Conservation (phyloP, 2,329 filamentous ascomycete species). For the Paramyrothecium roridum region DNA sequence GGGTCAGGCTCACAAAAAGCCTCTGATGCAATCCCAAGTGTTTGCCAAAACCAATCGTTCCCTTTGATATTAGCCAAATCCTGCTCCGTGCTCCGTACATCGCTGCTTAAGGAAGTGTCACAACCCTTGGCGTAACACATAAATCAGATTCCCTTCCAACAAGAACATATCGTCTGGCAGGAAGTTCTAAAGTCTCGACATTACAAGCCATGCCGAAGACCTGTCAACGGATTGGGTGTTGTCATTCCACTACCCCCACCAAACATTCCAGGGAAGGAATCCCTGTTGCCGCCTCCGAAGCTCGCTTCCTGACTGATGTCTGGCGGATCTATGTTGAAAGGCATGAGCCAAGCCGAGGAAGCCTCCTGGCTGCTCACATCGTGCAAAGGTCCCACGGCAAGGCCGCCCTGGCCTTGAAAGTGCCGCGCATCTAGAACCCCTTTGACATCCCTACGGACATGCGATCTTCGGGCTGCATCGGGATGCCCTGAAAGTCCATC, state of each 20-base stretch:
- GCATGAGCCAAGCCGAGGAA: conserved; percentile 82
- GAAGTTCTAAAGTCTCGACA: conserved; percentile 3
- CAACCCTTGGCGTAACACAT: background rate
- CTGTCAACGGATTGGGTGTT: conserved; percentile 29
- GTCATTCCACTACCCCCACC: conserved; percentile 30
- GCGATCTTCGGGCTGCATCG: conserved; percentile 19
- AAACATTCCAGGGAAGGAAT: conserved; percentile 49
- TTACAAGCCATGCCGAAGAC: conserved; percentile 26
- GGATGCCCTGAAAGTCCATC: conserved; percentile 32
- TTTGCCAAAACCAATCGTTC: too few species aligned
- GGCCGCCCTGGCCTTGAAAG: conserved; percentile 15
- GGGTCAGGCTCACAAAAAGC: too few species aligned
- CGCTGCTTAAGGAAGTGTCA: too few species aligned
- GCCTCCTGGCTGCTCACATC: conserved; percentile 37
- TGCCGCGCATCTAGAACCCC: conserved; percentile 24
- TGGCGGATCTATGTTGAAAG: conserved; percentile 85
- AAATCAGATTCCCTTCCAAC: background rate
- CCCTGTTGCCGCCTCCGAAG: conserved; percentile 38
- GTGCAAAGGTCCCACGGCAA: conserved; percentile 13
- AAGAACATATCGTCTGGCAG: conserved; percentile 8
- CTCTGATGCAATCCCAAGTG: too few species aligned
- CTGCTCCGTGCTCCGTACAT: too few species aligned
- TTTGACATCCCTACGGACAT: conserved; percentile 23
- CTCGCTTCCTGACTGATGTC: conserved; percentile 49
- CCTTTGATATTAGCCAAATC: too few species aligned